Evolutionary conservation across 345 rosid genomes (phyloP).

Genomic region (Cardamine occulta): DNA sequence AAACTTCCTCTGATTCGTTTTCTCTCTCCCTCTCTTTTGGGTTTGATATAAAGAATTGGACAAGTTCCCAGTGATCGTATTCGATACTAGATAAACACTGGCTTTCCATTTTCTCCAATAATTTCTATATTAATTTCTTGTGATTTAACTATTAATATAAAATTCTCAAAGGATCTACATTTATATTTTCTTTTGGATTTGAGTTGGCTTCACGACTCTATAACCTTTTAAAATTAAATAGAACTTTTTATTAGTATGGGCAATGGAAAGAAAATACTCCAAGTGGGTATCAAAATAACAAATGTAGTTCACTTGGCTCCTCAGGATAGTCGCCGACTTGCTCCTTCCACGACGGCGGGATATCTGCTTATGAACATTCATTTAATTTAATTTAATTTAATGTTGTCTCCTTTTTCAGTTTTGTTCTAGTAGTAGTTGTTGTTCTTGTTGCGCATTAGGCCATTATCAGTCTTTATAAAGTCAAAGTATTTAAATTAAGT

Average conservation of each 20-base stretch:
- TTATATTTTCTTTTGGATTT: conserved; percentile 26
- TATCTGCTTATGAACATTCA: neutral
- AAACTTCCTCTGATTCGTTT: neutral
- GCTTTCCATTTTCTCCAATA: conserved; percentile 14
- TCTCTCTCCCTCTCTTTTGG: neutral
- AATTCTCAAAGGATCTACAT: conserved; percentile 20
- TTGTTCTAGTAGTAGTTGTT: neutral
- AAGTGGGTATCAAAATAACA: conserved; percentile 28
- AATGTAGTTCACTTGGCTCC: conserved; percentile 10
- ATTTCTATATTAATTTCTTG: conserved; percentile 16
- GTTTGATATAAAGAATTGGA: conserved; percentile 26
- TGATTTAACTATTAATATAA: conserved; percentile 1
- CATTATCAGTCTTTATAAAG: neutral
- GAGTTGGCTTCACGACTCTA: conserved; percentile 43
- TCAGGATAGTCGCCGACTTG: conserved; percentile 21
- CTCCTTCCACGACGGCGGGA: conserved; percentile 34
- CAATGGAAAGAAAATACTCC: neutral
- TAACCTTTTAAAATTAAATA: conserved; percentile 2
- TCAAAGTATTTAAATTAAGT: neutral
- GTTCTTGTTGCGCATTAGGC: neutral
- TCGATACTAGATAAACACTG: neutral
- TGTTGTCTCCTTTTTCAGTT: neutral
- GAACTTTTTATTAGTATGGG: neutral
- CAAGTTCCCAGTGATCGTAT: conserved; percentile 18
- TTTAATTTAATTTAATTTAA: neutral